Percentiles rank a stretch among this genome's conserved stretches.
These are phyloP conservation scores for Malus hybrid DNA, from an alignment of 331 rosid species.

Conservation along the genomic window DNA sequence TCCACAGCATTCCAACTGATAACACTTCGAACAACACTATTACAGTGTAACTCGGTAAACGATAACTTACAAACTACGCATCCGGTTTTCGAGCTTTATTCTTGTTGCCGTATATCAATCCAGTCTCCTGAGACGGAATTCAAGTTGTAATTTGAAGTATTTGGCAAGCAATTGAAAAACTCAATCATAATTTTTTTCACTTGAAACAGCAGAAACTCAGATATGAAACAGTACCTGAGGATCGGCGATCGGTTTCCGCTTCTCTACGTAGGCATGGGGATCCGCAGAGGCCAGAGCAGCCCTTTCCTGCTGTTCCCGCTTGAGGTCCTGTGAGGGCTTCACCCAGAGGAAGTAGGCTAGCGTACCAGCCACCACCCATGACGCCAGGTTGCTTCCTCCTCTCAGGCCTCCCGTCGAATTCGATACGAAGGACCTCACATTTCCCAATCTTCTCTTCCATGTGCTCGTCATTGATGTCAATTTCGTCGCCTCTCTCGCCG, in stretches of 20 bases:
- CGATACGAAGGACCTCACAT: constrained; percentile 58
- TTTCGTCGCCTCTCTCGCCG: background rate
- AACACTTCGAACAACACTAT: background rate
- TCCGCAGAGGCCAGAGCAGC: constrained; percentile 69
- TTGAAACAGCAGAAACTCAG: background rate
- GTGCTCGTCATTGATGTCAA: constrained; percentile 34
- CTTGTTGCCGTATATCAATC: constrained; percentile 75
- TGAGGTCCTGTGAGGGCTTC: constrained; percentile 85
- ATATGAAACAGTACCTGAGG: constrained; percentile 48
- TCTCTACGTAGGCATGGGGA: constrained; percentile 63
- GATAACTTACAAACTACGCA: constrained; percentile 19
- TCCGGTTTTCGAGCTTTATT: constrained; percentile 28
- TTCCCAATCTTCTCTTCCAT: constrained; percentile 77
- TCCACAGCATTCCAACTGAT: background rate
- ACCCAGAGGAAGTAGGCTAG: constrained; percentile 92
- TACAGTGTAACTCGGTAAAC: background rate
- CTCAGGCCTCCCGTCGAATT: constrained; percentile 83
- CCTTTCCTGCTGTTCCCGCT: constrained; percentile 65
- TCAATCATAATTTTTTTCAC: background rate
- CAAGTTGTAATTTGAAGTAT: background rate
- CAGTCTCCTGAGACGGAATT: constrained; percentile 39
- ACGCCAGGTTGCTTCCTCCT: constrained; percentile 75
- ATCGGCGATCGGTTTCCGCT: constrained; percentile 79
- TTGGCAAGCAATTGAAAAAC: background rate
- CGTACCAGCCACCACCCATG: constrained; percentile 93